These are phyloP conservation scores for Herpetomonas samuelpessoai DNA, from an alignment of 208 protist genomes.

Conservation along the genomic window DNA sequence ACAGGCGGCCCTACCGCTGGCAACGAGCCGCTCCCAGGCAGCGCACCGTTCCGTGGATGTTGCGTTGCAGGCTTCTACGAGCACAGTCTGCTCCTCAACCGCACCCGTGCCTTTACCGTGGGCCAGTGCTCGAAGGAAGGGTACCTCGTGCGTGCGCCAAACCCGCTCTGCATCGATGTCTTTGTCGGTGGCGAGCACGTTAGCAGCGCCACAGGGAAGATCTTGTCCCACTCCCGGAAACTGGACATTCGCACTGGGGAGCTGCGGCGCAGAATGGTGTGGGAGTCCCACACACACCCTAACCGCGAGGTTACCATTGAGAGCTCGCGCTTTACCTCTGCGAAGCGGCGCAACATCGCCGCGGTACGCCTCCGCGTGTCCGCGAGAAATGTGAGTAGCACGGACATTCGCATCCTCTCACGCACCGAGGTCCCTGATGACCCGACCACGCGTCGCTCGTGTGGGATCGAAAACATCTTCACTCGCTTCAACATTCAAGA, in stretches of 20 bases:
- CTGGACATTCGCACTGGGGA: conserved; percentile 78
- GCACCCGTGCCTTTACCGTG: conserved; percentile 27
- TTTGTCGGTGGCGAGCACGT: conserved; percentile 84
- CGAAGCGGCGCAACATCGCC: conserved; percentile 62
- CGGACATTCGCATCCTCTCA: conserved; percentile 84
- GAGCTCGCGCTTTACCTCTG: conserved; percentile 66
- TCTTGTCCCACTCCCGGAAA: conserved; percentile 49
- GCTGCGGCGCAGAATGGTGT: conserved; percentile 67
- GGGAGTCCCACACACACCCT: conserved; percentile 56
- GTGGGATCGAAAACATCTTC: conserved; percentile 65
- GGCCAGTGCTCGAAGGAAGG: conserved; percentile 43
- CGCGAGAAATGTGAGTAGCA: conserved; percentile 79
- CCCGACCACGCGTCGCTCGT: conserved; percentile 14
- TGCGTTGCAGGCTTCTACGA: conserved; percentile 59
- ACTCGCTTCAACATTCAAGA: conserved; percentile 60
- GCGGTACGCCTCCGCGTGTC: conserved; percentile 63
- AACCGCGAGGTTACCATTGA: conserved; percentile 78
- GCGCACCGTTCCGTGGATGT: conserved; percentile 19
- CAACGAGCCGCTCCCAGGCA: conserved; percentile 13
- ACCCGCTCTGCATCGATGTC: conserved; percentile 83
- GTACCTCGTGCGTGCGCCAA: conserved; percentile 71
- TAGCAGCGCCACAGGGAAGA: conserved; percentile 45
- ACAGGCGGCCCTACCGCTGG: neutral
- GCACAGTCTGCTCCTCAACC: conserved; percentile 23
- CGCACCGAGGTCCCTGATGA: conserved; percentile 43